A percentile compares a stretch with the other conserved stretches of the same genome.
These are phyloP conservation scores for Solanum commersonii DNA, from an alignment of 257 asterid species.

Conservation along the genomic window DNA sequence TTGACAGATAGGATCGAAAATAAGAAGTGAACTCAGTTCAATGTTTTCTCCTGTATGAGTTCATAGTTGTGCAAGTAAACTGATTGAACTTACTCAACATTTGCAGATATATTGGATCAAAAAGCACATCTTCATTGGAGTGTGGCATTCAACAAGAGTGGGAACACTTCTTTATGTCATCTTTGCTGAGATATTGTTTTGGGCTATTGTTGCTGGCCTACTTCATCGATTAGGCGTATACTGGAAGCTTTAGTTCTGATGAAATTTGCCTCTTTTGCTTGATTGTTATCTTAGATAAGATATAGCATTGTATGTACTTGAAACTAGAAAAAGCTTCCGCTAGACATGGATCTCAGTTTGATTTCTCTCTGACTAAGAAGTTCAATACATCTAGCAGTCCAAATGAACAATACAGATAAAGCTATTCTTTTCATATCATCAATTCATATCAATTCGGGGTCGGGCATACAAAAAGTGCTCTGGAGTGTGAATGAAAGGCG, in stretches of 20 bases:
- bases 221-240: constrained; percentile 45
- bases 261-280: background rate
- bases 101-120: constrained; percentile 55
- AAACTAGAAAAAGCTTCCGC: no score
- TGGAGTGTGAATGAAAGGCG: no score
- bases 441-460: no score
- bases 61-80: background rate
- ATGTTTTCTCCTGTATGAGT: background rate
- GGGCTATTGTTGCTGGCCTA: constrained; percentile 51
- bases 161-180: constrained; percentile 63
- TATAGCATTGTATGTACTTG: background rate
- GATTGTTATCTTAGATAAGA: background rate
- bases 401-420: background rate
- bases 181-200: constrained; percentile 64
- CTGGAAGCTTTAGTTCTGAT: constrained; percentile 47
- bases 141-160: constrained; percentile 57
- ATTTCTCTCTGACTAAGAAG: background rate
- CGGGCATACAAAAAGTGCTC: no score
- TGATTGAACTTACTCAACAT: background rate
- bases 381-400: background rate
- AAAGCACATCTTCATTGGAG: constrained; percentile 60
- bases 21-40: background rate
- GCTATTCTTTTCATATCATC: no score
- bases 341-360: background rate
- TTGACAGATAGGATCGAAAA: background rate